These are phyloP conservation scores for Fusarium newnesense DNA, from an alignment of 2,329 filamentous ascomycete species.

Conservation along the genomic window DNA sequence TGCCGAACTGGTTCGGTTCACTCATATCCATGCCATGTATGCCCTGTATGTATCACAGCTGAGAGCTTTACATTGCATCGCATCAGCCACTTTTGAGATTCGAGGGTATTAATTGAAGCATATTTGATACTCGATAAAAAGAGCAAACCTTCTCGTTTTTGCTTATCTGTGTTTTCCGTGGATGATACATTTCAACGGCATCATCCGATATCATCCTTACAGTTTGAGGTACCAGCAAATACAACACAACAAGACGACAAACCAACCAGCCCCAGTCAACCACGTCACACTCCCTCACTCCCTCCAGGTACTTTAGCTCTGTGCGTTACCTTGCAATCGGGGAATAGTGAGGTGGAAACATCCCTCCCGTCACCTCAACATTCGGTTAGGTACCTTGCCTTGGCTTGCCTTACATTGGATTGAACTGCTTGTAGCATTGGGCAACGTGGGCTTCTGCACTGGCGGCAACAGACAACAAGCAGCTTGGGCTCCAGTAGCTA, in stretches of 20 bases:
- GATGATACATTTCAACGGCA: background rate
- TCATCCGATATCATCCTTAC: background rate
- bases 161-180: too few relatives aligned
- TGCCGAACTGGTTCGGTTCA: constrained; percentile 30
- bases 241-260: constrained; percentile 13
- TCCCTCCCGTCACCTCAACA: background rate
- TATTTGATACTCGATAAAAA: background rate
- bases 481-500: constrained; percentile 25
- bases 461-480: constrained; percentile 9
- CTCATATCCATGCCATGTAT: background rate
- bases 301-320: constrained; percentile 19
- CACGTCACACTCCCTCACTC: constrained; percentile 40
- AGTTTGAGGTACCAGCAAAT: constrained; percentile 4
- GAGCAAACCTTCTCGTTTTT: background rate
- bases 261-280: constrained; percentile 34
- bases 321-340: constrained; percentile 26
- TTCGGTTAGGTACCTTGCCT: background rate
- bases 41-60: background rate
- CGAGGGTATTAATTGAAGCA: background rate
- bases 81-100: constrained; percentile 17
- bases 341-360: constrained; percentile 39
- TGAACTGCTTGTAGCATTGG: constrained; percentile 1
- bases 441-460: constrained; percentile 8
- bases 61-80: constrained; percentile 2
- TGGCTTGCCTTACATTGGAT: background rate